Evolutionary conservation across 2,329 filamentous ascomycete species (phyloP).

Genomic region (Ilyonectria robusta): DNA sequence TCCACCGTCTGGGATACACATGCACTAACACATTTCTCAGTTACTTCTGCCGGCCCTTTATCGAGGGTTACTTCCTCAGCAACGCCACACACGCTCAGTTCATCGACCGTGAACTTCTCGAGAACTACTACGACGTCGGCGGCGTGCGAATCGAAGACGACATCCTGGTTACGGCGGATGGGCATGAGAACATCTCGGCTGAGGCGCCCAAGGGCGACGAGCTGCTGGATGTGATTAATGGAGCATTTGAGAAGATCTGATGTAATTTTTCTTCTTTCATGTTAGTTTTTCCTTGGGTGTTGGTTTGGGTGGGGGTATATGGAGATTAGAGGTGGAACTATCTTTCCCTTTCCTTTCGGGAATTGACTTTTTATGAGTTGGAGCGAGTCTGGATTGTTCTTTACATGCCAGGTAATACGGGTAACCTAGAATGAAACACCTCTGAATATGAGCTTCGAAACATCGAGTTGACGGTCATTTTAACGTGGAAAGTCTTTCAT

Average conservation of each 20-base stretch:
- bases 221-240: constrained; percentile 73
- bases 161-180: constrained; percentile 82
- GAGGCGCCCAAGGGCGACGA: constrained; percentile 81
- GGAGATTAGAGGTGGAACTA: neutral
- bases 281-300: neutral
- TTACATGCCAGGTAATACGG: neutral
- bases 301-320: neutral
- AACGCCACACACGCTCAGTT: constrained; percentile 71
- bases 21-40: constrained; percentile 53
- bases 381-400: neutral
- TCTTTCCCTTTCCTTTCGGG: neutral
- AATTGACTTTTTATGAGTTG: neutral
- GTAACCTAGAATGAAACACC: neutral
- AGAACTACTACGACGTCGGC: constrained; percentile 82
- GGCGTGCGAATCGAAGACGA: constrained; percentile 96
- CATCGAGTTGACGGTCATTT: neutral
- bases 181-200: constrained; percentile 86
- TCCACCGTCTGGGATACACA: neutral
- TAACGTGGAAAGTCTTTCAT: constrained; percentile 34
- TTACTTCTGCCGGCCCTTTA: constrained; percentile 82
- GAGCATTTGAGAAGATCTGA: constrained; percentile 47
- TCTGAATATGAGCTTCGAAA: neutral
- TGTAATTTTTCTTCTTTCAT: neutral
- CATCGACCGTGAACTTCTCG: constrained; percentile 76
- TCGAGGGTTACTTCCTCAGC: constrained; percentile 77